phyloP scores from a whole-genome alignment of 2,329 filamentous ascomycete species.

The Coniella vitis region DNA sequence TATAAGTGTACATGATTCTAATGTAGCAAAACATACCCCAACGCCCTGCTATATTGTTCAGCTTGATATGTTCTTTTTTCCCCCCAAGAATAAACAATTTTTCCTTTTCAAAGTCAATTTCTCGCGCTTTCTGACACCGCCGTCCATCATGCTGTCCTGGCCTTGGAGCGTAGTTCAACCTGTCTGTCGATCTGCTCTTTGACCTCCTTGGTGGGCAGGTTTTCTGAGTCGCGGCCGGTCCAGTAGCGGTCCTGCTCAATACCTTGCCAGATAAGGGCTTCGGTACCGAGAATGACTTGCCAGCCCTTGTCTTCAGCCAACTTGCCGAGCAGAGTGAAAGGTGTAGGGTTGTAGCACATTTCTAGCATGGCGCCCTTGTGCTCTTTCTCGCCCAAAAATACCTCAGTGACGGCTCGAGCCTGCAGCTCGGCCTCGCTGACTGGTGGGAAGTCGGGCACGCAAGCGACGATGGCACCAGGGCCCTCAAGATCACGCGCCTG shows the following conservation, averaged over 20 bases:
- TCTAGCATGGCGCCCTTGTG: constrained; percentile 65
- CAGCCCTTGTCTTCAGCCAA: constrained; percentile 57
- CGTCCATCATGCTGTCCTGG: no score
- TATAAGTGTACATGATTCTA: no score
- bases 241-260: constrained; percentile 61
- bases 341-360: constrained; percentile 76
- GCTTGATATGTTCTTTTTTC: no score
- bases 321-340: constrained; percentile 59
- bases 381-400: constrained; percentile 34
- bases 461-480: constrained; percentile 63
- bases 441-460: constrained; percentile 71
- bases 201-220: constrained; percentile 54
- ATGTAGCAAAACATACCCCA: no score
- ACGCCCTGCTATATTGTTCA: no score
- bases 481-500: constrained; percentile 52
- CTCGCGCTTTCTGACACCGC: no score
- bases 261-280: constrained; percentile 72
- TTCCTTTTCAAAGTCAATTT: no score
- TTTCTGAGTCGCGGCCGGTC: constrained; percentile 53
- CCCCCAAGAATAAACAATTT: no score
- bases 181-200: constrained; percentile 41
- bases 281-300: constrained; percentile 69
- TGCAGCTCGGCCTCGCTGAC: constrained; percentile 54
- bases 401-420: constrained; percentile 49
- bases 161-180: constrained; percentile 18